Conservation (phyloP, 2,329 filamentous ascomycete genomes). For the Colletotrichum navitas region DNA sequence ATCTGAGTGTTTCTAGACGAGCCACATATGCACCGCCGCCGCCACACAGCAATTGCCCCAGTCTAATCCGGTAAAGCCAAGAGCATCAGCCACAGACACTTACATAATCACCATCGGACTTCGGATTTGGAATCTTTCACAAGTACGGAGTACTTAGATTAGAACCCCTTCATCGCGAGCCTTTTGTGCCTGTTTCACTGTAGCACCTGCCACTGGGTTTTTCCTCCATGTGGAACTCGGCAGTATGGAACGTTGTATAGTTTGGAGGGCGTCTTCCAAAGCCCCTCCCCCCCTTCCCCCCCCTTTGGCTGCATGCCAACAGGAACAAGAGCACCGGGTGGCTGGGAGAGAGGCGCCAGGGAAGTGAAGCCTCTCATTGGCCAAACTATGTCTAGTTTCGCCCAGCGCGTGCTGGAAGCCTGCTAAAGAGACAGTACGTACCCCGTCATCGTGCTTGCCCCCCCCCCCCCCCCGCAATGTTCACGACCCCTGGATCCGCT, state of each 20-base stretch:
- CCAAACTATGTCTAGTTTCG: no score
- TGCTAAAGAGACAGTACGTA: background rate
- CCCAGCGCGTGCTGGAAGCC: background rate
- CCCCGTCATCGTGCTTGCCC: background rate
- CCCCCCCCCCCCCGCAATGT: background rate
- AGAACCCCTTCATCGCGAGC: background rate
- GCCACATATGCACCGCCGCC: background rate
- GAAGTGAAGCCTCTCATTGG: background rate
- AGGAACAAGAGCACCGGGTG: slow-evolving; percentile 11
- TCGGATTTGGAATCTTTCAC: background rate
- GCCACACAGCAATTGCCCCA: background rate
- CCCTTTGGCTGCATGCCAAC: background rate
- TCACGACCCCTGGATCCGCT: slow-evolving; percentile 18
- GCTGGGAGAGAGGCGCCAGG: background rate
- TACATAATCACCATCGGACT: background rate
- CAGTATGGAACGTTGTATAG: background rate
- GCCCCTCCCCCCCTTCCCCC: no score
- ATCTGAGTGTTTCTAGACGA: background rate
- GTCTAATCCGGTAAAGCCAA: background rate
- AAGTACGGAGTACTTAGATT: background rate
- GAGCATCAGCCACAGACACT: background rate
- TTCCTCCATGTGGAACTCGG: no score
- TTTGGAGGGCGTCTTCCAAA: background rate
- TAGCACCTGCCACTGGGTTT: background rate
- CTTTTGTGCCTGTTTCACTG: background rate